Percentiles rank a stretch among this genome's conserved stretches.
These are phyloP conservation scores for Agapanthus africanus DNA, from an alignment of 106 monocot species.

Conservation along the genomic window DNA sequence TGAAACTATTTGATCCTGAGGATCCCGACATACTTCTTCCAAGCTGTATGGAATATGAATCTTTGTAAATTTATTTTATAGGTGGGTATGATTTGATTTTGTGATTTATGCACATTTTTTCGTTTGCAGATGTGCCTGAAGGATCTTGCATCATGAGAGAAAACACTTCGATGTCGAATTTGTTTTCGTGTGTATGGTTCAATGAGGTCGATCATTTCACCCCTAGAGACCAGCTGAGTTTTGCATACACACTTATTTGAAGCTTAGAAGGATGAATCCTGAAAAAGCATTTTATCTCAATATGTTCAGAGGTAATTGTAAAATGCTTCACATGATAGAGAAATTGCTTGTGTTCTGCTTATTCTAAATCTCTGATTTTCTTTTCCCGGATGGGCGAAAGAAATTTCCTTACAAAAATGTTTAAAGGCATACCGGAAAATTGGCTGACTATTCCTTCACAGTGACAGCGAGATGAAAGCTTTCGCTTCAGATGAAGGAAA, in stretches of 20 bases:
- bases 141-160: slow-evolving; percentile 90
- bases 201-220: slow-evolving; percentile 92
- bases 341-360: too few relatives aligned
- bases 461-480: too few relatives aligned
- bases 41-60: slow-evolving; percentile 59
- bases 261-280: slow-evolving; percentile 77
- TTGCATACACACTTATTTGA: slow-evolving; percentile 90
- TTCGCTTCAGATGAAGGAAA: too few relatives aligned
- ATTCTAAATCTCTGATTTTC: too few relatives aligned
- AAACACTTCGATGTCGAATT: slow-evolving; percentile 91
- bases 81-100: too few relatives aligned
- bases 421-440: too few relatives aligned
- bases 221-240: slow-evolving; percentile 91
- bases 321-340: too few relatives aligned
- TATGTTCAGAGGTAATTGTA: slow-evolving; percentile 99
- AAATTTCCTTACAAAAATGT: too few relatives aligned
- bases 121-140: slow-evolving; percentile 81
- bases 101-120: not conserved
- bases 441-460: too few relatives aligned
- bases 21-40: slow-evolving; percentile 73
- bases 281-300: slow-evolving; percentile 59
- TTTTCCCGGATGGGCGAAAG: too few relatives aligned
- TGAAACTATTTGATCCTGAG: slow-evolving; percentile 54
- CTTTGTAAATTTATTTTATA: too few relatives aligned
- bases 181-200: slow-evolving; percentile 94